Conservation (phyloP, 1,139 yeast species). For the Hansenula sp. region DNA sequence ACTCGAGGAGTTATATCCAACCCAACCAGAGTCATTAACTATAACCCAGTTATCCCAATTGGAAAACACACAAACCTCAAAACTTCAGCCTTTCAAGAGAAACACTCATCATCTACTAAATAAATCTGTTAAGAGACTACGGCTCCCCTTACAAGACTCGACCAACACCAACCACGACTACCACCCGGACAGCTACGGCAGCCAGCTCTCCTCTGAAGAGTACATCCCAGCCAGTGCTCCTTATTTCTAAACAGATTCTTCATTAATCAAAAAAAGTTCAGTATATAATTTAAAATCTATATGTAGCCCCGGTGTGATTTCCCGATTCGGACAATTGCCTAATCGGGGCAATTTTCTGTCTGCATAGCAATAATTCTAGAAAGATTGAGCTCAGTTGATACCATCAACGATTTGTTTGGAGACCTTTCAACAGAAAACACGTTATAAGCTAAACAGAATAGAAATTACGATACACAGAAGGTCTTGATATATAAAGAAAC, state of each 20-base stretch:
- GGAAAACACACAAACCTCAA: neutral
- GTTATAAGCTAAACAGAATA: too few relatives aligned
- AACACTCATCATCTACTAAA: neutral
- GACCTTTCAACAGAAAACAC: too few relatives aligned
- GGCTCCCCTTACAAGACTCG: neutral
- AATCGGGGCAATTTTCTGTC: too few relatives aligned
- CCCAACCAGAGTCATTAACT: slow-evolving; percentile 20
- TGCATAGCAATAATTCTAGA: too few relatives aligned
- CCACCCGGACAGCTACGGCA: neutral
- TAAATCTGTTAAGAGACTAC: neutral
- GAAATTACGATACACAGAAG: too few relatives aligned
- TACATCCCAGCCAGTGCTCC: slow-evolving; percentile 12
- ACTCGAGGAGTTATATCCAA: slow-evolving; percentile 22
- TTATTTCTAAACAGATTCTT: slow-evolving; percentile 1
- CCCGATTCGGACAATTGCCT: neutral
- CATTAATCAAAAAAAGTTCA: neutral
- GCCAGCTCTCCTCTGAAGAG: neutral
- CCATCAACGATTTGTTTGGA: too few relatives aligned
- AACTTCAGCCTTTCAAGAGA: neutral
- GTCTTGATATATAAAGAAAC: too few relatives aligned
- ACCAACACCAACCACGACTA: neutral
- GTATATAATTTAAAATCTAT: neutral
- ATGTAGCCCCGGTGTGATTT: neutral
- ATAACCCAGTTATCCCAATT: slow-evolving; percentile 16
- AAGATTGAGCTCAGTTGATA: too few relatives aligned